Evolutionary conservation across 1,284 basidiomycete species (phyloP).

Genomic region (Fomitiporia mediterranea): DNA sequence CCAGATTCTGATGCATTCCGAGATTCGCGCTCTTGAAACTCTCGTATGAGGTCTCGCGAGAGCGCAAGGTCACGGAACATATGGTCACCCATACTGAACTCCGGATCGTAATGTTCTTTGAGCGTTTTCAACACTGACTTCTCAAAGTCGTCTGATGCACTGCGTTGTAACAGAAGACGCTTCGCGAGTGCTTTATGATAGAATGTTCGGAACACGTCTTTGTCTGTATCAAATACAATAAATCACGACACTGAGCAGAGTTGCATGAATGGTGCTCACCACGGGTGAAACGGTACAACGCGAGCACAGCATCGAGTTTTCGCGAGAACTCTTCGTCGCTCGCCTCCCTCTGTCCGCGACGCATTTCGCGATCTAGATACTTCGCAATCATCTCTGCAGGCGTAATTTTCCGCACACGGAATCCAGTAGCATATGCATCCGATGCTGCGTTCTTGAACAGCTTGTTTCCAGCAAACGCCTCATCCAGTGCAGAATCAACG

Average conservation of each 20-base stretch:
- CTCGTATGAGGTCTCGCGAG: conserved; percentile 62
- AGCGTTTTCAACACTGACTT: conserved; percentile 84
- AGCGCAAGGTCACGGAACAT: conserved; percentile 87
- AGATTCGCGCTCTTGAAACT: conserved; percentile 40
- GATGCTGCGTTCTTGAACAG: conserved; percentile 36
- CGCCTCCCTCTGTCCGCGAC: conserved; percentile 74
- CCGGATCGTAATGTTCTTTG: conserved; percentile 83
- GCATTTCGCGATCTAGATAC: conserved; percentile 82
- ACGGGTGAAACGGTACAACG: conserved; percentile 83
- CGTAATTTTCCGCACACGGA: conserved; percentile 79
- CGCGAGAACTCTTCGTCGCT: conserved; percentile 69
- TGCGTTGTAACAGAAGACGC: conserved; percentile 80
- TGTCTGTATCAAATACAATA: conserved; percentile 42
- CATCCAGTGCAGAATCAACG: conserved; percentile 36
- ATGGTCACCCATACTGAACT: conserved; percentile 82
- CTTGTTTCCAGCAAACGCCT: conserved; percentile 15
- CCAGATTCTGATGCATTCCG: conserved; percentile 21
- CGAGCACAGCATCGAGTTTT: conserved; percentile 73
- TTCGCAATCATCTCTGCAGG: conserved; percentile 96
- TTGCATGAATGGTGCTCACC: conserved; percentile 25
- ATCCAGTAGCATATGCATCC: conserved; percentile 78
- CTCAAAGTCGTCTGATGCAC: conserved; percentile 91
- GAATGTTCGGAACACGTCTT: conserved; percentile 93
- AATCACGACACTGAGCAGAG: conserved; percentile 1
- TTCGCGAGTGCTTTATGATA: conserved; percentile 90